phyloP scores from a whole-genome alignment of 2,329 filamentous ascomycete species.

The Cladosporium sphaerospermum region DNA sequence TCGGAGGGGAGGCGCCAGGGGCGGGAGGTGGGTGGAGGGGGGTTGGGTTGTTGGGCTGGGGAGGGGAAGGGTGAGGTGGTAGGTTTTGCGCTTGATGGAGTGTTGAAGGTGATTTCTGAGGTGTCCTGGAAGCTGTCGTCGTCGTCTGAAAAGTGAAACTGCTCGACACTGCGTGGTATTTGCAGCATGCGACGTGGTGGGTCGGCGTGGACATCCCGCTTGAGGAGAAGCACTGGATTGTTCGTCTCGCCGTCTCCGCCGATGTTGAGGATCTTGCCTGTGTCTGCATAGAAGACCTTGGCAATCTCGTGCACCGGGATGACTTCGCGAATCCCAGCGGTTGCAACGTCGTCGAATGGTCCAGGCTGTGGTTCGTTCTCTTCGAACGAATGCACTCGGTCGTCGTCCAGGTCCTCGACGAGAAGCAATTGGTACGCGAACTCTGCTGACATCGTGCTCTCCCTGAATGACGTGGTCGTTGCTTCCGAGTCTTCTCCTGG shows the following conservation, averaged over 20 bases:
- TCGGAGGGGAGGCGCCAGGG: slow-evolving; percentile 62
- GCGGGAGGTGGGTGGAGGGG: background rate
- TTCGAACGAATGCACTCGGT: slow-evolving; percentile 60
- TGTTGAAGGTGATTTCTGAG: background rate
- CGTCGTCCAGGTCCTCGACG: slow-evolving; percentile 74
- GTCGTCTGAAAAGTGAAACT: background rate
- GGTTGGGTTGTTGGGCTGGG: background rate
- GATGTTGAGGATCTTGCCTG: slow-evolving; percentile 82
- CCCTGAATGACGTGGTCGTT: slow-evolving; percentile 16
- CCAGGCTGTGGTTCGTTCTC: slow-evolving; percentile 52
- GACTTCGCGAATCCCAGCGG: slow-evolving; percentile 60
- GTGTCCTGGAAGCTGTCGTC: background rate
- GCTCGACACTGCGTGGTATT: slow-evolving; percentile 12
- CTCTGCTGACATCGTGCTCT: slow-evolving; percentile 41
- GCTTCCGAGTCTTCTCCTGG: slow-evolving; percentile 28
- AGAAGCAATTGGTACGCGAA: slow-evolving; percentile 78
- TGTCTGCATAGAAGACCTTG: slow-evolving; percentile 91
- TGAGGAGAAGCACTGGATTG: slow-evolving; percentile 67
- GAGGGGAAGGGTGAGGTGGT: background rate
- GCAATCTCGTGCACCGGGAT: slow-evolving; percentile 70
- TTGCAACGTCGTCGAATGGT: slow-evolving; percentile 53
- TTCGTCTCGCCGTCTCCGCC: slow-evolving; percentile 61
- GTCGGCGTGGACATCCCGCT: slow-evolving; percentile 60
- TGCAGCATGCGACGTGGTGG: slow-evolving; percentile 56
- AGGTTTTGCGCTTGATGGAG: no score